phyloP scores from a whole-genome alignment of 257 asterid species.

The Penstemon davidsonii region DNA sequence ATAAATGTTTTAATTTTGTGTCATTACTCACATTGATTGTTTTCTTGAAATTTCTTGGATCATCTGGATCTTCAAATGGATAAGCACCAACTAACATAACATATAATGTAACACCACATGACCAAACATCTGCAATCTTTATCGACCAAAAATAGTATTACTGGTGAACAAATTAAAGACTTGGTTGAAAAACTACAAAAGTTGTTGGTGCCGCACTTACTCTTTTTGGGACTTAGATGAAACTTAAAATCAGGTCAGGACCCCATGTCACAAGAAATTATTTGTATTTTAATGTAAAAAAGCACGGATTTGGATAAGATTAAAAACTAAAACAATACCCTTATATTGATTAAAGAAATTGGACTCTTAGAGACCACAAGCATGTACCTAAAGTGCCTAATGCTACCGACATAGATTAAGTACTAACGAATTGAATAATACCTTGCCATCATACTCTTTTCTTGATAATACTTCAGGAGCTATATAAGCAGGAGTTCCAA shows the following conservation, averaged over 20 bases:
- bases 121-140: conserved; percentile 97
- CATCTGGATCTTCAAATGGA: conserved; percentile 92
- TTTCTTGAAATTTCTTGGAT: conserved; percentile 86
- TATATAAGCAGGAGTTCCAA: conserved; percentile 88
- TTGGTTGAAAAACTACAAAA: not conserved
- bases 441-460: conserved; percentile 90
- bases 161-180: conserved; percentile 14
- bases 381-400: too few relatives aligned
- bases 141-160: conserved; percentile 17
- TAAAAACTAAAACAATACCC: too few relatives aligned
- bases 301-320: too few relatives aligned
- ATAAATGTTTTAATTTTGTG: not conserved
- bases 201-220: too few relatives aligned
- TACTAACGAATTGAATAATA: conserved; percentile 13
- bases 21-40: conserved; percentile 62
- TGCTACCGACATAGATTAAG: not conserved
- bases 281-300: too few relatives aligned
- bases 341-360: too few relatives aligned
- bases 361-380: too few relatives aligned
- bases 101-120: conserved; percentile 94
- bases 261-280: too few relatives aligned
- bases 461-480: conserved; percentile 85
- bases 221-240: too few relatives aligned
- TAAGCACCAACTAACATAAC: conserved; percentile 95
- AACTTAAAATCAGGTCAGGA: too few relatives aligned